phyloP scores from a whole-genome alignment of 1,284 basidiomycete species.

The Lentinula novae-zelandiae region DNA sequence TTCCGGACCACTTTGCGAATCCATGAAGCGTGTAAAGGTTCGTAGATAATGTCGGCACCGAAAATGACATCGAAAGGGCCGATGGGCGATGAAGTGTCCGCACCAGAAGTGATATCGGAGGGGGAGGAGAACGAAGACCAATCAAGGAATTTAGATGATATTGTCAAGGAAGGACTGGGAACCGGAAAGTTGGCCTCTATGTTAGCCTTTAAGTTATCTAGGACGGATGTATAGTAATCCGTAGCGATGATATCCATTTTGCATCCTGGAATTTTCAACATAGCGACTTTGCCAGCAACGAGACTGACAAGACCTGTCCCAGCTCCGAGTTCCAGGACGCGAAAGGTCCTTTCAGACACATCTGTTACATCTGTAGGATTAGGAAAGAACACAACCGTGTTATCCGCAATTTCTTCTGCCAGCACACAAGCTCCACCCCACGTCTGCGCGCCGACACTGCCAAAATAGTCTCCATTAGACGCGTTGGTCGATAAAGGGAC shows the following conservation, averaged over 20 bases:
- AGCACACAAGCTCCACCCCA: slow-evolving; percentile 88
- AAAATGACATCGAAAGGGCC: slow-evolving; percentile 61
- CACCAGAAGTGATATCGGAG: not conserved
- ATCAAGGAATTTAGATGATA: slow-evolving; percentile 39
- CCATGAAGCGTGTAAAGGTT: slow-evolving; percentile 63
- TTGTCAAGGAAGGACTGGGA: not conserved
- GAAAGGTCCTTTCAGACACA: slow-evolving; percentile 23
- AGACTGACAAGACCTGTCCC: slow-evolving; percentile 86
- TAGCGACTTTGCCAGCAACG: slow-evolving; percentile 51
- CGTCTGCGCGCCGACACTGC: slow-evolving; percentile 83
- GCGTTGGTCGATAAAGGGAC: slow-evolving; percentile 8
- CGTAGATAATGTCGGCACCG: slow-evolving; percentile 79
- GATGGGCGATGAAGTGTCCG: slow-evolving; percentile 19
- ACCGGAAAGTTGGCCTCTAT: slow-evolving; percentile 54
- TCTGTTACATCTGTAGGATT: not conserved
- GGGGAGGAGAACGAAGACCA: slow-evolving; percentile 54
- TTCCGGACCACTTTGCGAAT: slow-evolving; percentile 55
- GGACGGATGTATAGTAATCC: slow-evolving; percentile 75
- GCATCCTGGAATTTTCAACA: slow-evolving; percentile 1
- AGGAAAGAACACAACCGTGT: slow-evolving; percentile 46
- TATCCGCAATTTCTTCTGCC: slow-evolving; percentile 68
- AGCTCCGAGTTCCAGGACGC: slow-evolving; percentile 82
- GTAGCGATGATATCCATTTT: slow-evolving; percentile 62
- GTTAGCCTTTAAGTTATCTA: slow-evolving; percentile 73
- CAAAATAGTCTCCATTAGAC: slow-evolving; percentile 39